Evolutionary conservation across 179 eudicot species (phyloP), one percentile per base, ranked within the genome.

Genomic region (Silene vulgaris): DNA sequence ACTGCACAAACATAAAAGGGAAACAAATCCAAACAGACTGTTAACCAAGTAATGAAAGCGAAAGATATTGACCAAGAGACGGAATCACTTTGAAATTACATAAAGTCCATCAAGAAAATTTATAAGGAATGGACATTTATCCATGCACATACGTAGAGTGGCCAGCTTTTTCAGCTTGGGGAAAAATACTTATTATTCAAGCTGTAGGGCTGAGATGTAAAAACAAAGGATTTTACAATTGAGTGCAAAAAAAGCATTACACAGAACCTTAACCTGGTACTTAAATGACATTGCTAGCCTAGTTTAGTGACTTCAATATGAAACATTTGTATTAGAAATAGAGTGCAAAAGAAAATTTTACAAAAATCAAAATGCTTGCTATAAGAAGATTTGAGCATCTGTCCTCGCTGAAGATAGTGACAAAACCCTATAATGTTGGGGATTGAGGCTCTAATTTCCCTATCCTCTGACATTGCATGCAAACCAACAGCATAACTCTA

Each of bases 1-100:
- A 72, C 99, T 96, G 83, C 78, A 54, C 43, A 19, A 71, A 17
- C 37, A 56, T 16, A 56, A 56, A 56, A n/a, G 60, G 8, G 19
- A n/a, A 56, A 56, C 29, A 13, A 71, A 29, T 28, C 17, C 45
- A 26, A 79, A 56, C n/a, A 72, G 56, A 72, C 56, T 30, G 21
- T 35, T 35, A 81, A 67, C 28, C 4, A 52, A 57, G 29, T 45
- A 29, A 9, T 32, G 5, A 21, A 74, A 45, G 19, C 40, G 14
- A 37, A 37, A 52, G 37, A 37, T 32, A 16, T 35, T 20, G 3
- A 40, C 17, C 8, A 48, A 70, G 73, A 70, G 61, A 23, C 13
- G 45, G 61, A 70, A 48, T 48, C 60, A 20, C 37, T 48, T 45
- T 23, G 28, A 26, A 70, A 70, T 70, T 17, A 14, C 61, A 48